These are phyloP conservation scores for Fusarium verrucosum DNA, from an alignment of 2,329 filamentous ascomycete genomes.

Conservation along the genomic window DNA sequence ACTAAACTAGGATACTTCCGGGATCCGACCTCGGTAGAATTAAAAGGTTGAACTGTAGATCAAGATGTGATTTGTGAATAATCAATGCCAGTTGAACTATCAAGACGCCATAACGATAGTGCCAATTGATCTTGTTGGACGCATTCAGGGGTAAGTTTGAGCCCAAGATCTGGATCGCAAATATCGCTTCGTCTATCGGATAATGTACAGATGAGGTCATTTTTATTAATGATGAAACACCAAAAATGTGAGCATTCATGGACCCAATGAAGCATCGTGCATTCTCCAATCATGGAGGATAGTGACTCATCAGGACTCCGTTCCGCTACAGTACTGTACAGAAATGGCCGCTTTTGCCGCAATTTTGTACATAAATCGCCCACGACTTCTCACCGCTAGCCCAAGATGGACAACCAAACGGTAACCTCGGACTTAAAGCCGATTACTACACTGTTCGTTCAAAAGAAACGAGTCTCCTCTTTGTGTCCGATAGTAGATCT, in stretches of 20 bases:
- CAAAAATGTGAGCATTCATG: slow-evolving; percentile 6
- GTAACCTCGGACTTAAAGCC: slow-evolving; percentile 27
- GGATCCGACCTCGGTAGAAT: slow-evolving; percentile 22
- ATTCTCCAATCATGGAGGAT: slow-evolving; percentile 20
- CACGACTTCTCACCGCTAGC: slow-evolving; percentile 29
- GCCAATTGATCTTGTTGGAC: slow-evolving; percentile 14
- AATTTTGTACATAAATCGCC: slow-evolving; percentile 16
- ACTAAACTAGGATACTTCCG: slow-evolving; percentile 5
- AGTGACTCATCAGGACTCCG: slow-evolving; percentile 27
- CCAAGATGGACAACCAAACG: slow-evolving; percentile 22
- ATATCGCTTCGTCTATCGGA: slow-evolving; percentile 6
- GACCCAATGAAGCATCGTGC: slow-evolving; percentile 3
- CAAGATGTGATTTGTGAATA: slow-evolving; percentile 6
- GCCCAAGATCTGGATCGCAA: background rate
- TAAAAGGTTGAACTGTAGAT: slow-evolving; percentile 16
- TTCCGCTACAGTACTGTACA: slow-evolving; percentile 15
- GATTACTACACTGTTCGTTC: slow-evolving; percentile 2
- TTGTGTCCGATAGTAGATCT: slow-evolving; percentile 13
- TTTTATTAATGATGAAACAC: slow-evolving; percentile 13
- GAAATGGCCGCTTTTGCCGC: slow-evolving; percentile 32
- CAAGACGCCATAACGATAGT: background rate
- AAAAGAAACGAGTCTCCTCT: slow-evolving; percentile 14
- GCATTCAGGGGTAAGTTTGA: background rate
- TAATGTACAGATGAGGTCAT: slow-evolving; percentile 25
- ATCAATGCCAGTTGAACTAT: slow-evolving; percentile 7